Conservation (phyloP, 345 rosid species). For the Microcos paniculata region DNA sequence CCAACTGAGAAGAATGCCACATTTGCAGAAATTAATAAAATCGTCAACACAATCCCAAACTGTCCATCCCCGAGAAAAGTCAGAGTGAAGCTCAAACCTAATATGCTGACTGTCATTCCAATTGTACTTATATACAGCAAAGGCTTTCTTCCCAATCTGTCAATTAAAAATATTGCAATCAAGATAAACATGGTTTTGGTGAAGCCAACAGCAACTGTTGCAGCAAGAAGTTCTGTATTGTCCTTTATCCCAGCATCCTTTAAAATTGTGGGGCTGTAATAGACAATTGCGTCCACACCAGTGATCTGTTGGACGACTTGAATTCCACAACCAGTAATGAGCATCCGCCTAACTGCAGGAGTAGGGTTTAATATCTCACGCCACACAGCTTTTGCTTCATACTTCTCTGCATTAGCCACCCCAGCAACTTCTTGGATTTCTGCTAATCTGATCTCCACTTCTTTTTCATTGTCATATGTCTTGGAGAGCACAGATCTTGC, state of each 20-base stretch:
- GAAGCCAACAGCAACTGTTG: conserved; percentile 69
- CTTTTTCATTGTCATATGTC: conserved; percentile 38
- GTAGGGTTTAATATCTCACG: conserved; percentile 45
- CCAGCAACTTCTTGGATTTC: conserved; percentile 55
- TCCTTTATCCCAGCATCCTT: conserved; percentile 48
- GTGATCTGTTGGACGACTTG: conserved; percentile 70
- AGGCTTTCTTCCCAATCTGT: conserved; percentile 59
- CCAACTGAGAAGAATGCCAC: conserved; percentile 72
- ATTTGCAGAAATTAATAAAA: conserved; percentile 49
- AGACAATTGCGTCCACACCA: conserved; percentile 64
- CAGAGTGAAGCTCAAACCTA: conserved; percentile 41
- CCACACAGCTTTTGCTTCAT: conserved; percentile 49
- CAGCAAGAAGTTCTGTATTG: conserved; percentile 48
- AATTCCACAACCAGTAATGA: conserved; percentile 61
- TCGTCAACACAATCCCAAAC: conserved; percentile 37
- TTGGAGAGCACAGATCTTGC: conserved; percentile 53
- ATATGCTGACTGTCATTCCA: conserved; percentile 61
- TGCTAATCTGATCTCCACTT: conserved; percentile 54
- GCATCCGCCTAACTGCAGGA: conserved; percentile 45
- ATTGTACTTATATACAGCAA: conserved; percentile 61
- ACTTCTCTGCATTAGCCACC: conserved; percentile 21
- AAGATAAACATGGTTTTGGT: conserved; percentile 58
- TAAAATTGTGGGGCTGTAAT: conserved; percentile 70
- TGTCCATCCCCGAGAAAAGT: conserved; percentile 33
- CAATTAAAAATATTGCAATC: conserved; percentile 57